Evolutionary conservation across 306 rosid genomes (phyloP).

Genomic region (Lablab purpureus): DNA sequence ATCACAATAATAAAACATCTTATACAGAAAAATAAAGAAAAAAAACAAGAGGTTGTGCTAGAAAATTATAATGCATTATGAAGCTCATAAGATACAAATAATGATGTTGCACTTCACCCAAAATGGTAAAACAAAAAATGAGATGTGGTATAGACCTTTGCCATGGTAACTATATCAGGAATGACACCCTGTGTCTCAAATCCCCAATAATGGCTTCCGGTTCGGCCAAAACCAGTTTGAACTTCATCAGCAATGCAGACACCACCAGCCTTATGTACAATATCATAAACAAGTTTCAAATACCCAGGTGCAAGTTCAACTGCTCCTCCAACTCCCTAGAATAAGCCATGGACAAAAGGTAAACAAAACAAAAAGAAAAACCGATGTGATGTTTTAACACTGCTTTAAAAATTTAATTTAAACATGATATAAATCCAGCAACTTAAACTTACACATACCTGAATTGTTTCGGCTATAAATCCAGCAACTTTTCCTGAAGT

Average conservation of each 20-base stretch:
- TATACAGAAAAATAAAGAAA: background rate
- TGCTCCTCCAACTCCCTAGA: conserved; percentile 92
- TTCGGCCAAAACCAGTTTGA: conserved; percentile 97
- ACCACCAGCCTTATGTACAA: conserved; percentile 88
- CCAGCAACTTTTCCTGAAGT: conserved; percentile 87
- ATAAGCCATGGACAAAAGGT: conserved; percentile 33
- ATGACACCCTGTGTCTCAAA: conserved; percentile 87
- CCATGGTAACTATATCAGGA: conserved; percentile 98
- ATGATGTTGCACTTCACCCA: conserved; percentile 25
- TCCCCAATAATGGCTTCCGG: conserved; percentile 96
- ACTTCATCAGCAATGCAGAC: conserved; percentile 98
- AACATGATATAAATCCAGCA: conserved; percentile 62
- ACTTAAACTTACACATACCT: conserved; percentile 65
- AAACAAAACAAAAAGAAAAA: conserved; percentile 18
- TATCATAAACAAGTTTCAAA: conserved; percentile 82
- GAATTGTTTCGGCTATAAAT: conserved; percentile 89
- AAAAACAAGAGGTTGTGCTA: conserved; percentile 20
- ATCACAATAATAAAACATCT: background rate
- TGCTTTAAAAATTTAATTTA: background rate
- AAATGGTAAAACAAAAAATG: conserved; percentile 5
- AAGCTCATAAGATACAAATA: background rate
- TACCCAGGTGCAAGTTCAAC: conserved; percentile 91
- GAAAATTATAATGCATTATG: background rate
- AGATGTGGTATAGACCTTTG: conserved; percentile 66
- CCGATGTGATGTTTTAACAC: background rate